Percentiles rank a stretch among this genome's conserved stretches.
Conservation (phyloP, 2,329 filamentous ascomycete species). For the Myriosclerotinia curreyana region DNA sequence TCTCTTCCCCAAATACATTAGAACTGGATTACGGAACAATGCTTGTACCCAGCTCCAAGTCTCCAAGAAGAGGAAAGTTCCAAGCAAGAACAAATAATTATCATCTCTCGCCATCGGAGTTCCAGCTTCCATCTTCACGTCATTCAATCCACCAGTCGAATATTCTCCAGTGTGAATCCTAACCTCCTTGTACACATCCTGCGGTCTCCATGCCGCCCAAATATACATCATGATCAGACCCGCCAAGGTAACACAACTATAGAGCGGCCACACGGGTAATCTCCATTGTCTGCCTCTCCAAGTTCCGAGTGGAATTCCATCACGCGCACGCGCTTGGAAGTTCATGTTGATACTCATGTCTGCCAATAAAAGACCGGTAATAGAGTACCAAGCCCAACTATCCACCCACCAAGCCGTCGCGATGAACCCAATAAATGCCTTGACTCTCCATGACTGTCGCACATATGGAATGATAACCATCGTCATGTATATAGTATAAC, state of each 20-base stretch:
- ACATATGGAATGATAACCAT: conserved; percentile 45
- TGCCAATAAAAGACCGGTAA: conserved; percentile 44
- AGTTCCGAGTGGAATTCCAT: conserved; percentile 29
- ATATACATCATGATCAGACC: conserved; percentile 45
- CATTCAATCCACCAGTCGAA: conserved; percentile 41
- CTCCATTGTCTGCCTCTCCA: conserved; percentile 19
- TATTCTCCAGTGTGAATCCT: conserved; percentile 44
- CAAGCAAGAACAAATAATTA: conserved; percentile 45
- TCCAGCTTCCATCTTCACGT: conserved; percentile 35
- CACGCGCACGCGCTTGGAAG: conserved; percentile 36
- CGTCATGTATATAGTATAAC: conserved; percentile 48
- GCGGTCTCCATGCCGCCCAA: conserved; percentile 44
- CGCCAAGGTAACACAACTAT: conserved; percentile 31
- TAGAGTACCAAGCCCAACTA: conserved; percentile 48
- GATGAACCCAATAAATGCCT: conserved; percentile 39
- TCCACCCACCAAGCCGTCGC: conserved; percentile 48
- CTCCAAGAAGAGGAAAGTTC: conserved; percentile 44
- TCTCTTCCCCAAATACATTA: conserved; percentile 44
- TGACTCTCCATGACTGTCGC: conserved; percentile 25
- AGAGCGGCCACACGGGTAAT: conserved; percentile 40
- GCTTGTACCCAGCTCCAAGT: conserved; percentile 41
- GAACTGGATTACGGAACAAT: conserved; percentile 39
- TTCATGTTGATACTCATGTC: conserved; percentile 46
- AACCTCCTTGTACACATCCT: conserved; percentile 41
- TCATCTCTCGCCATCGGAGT: conserved; percentile 44